phyloP scores from a whole-genome alignment of 225 moss, liverwort and hornwort genomes.

The Physcomitrium patens region DNA sequence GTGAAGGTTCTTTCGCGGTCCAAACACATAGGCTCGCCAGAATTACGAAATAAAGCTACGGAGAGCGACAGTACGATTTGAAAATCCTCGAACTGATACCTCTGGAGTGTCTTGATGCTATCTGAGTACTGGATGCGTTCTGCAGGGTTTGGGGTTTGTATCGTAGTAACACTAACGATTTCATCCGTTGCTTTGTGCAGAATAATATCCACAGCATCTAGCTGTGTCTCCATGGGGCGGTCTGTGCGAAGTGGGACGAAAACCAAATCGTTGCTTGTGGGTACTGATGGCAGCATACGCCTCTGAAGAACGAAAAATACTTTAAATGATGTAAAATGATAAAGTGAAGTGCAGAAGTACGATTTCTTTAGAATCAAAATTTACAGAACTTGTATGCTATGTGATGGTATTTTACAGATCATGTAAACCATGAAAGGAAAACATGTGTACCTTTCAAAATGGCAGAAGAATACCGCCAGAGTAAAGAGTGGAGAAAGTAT shows the following conservation, averaged over 20 bases:
- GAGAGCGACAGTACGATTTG: neutral
- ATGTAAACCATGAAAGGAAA: neutral
- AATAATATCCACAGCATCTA: constrained; percentile 72
- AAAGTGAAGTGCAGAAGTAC: no score
- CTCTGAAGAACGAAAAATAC: constrained; percentile 42
- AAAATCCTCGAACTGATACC: constrained; percentile 36
- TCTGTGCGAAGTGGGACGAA: constrained; percentile 78
- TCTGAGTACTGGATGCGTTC: constrained; percentile 71
- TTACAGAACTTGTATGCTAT: neutral
- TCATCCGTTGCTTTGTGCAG: constrained; percentile 92
- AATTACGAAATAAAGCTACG: neutral
- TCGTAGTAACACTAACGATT: constrained; percentile 50
- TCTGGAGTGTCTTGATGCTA: constrained; percentile 72
- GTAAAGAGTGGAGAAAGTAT: neutral
- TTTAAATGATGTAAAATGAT: neutral
- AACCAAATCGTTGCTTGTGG: constrained; percentile 58
- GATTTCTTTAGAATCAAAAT: neutral
- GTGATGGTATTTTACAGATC: no score
- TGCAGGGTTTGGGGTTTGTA: constrained; percentile 35
- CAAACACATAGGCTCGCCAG: neutral
- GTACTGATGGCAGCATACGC: constrained; percentile 73
- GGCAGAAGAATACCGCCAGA: constrained; percentile 4
- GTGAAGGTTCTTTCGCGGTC: neutral
- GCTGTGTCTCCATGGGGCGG: constrained; percentile 64
- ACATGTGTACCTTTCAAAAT: neutral